These are phyloP conservation scores for Podospora pseudoanserina DNA, from an alignment of 495 filamentous ascomycete species.

Conservation along the genomic window DNA sequence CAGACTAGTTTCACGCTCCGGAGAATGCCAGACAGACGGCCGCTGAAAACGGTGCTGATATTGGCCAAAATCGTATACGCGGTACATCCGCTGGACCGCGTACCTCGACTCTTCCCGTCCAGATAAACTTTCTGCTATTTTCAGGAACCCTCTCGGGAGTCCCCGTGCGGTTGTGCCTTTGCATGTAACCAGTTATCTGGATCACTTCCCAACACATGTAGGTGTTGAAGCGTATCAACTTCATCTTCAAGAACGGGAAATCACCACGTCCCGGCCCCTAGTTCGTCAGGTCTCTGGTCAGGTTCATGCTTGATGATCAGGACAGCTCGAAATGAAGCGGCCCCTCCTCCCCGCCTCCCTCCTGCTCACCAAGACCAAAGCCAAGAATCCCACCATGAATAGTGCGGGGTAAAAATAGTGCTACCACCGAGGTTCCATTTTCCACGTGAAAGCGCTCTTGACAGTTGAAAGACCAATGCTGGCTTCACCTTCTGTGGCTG, in stretches of 20 bases:
- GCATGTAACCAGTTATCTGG: neutral
- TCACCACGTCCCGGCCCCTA: neutral
- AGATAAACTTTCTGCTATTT: neutral
- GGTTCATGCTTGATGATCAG: neutral
- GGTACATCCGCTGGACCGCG: neutral
- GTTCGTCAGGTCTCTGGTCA: neutral
- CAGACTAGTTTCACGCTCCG: neutral
- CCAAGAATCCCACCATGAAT: neutral
- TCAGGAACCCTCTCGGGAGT: neutral
- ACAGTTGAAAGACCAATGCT: neutral
- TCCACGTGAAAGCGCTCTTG: neutral
- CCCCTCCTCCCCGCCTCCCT: too few relatives aligned
- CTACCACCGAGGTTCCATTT: neutral
- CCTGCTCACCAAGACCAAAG: neutral
- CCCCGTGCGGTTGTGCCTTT: neutral
- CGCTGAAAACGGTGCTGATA: neutral
- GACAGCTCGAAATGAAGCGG: too few relatives aligned
- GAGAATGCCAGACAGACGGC: neutral
- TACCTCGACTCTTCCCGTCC: neutral
- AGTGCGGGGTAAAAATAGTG: neutral
- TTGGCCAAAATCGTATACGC: neutral
- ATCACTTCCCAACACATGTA: neutral
- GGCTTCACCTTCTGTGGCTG: neutral
- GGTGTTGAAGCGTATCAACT: neutral
- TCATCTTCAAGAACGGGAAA: neutral